Evolutionary conservation across 805 yeast genomes (phyloP).

Genomic region (Nakazawaea holstii): DNA sequence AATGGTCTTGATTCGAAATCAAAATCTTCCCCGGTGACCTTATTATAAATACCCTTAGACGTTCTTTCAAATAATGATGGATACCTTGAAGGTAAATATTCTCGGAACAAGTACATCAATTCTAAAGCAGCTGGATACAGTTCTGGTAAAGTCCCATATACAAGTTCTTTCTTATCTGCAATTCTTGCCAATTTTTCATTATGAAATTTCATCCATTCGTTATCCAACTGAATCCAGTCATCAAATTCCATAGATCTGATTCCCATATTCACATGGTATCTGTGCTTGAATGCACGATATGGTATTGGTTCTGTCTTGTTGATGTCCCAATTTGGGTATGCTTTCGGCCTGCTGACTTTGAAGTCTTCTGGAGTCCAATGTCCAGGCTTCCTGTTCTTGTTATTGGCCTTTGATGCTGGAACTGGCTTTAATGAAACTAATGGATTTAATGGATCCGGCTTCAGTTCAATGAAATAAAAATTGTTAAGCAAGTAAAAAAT

Average conservation of each 20-base stretch:
- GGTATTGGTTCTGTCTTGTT: slow-evolving; percentile 48
- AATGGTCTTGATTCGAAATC: slow-evolving; percentile 27
- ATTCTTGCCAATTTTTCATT: slow-evolving; percentile 45
- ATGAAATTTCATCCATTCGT: slow-evolving; percentile 57
- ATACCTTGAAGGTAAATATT: slow-evolving; percentile 51
- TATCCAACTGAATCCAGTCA: slow-evolving; percentile 64
- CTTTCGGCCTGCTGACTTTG: slow-evolving; percentile 42
- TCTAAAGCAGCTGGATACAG: slow-evolving; percentile 54
- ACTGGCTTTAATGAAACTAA: slow-evolving; percentile 20
- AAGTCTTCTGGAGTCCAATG: slow-evolving; percentile 50
- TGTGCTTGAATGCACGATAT: slow-evolving; percentile 64
- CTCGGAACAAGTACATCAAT: slow-evolving; percentile 44
- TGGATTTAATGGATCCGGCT: slow-evolving; percentile 9
- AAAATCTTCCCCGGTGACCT: slow-evolving; percentile 49
- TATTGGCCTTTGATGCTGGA: slow-evolving; percentile 30
- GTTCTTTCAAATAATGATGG: slow-evolving; percentile 47
- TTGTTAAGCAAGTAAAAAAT: not conserved
- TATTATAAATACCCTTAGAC: slow-evolving; percentile 41
- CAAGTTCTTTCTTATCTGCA: slow-evolving; percentile 36
- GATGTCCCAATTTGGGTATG: slow-evolving; percentile 44
- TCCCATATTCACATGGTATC: slow-evolving; percentile 65
- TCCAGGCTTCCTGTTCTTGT: slow-evolving; percentile 43
- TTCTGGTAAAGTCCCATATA: slow-evolving; percentile 45
- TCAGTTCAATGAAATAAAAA: not conserved
- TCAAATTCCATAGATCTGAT: slow-evolving; percentile 57